Evolutionary conservation across 345 rosid species (phyloP).

Genomic region (Lumnitzera racemosa): DNA sequence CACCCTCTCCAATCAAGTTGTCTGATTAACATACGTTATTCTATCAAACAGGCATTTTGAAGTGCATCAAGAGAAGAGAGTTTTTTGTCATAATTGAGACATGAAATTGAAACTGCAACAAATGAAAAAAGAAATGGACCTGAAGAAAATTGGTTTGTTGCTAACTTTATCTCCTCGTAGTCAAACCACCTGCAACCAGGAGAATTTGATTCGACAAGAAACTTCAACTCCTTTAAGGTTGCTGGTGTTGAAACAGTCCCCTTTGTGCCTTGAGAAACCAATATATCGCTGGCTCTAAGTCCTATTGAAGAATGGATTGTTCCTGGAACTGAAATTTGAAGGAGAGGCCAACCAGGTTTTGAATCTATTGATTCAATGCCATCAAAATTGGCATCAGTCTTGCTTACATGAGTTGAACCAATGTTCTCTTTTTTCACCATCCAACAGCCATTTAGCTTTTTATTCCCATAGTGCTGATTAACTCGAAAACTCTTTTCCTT

Average conservation of each 20-base stretch:
- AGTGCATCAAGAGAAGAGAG: background rate
- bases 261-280: conserved; percentile 13
- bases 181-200: conserved; percentile 45
- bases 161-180: conserved; percentile 42
- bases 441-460: no score
- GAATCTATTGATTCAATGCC: conserved; percentile 34
- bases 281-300: background rate
- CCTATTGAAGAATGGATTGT: conserved; percentile 33
- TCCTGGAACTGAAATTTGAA: conserved; percentile 32
- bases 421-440: background rate
- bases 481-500: no score
- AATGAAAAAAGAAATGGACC: conserved; percentile 25
- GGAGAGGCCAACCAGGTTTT: conserved; percentile 74
- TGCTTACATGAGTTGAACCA: conserved; percentile 13
- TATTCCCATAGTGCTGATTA: no score
- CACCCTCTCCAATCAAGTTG: conserved; percentile 69
- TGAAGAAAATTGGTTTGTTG: conserved; percentile 60
- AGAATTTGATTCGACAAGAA: conserved; percentile 21
- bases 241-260: conserved; percentile 11
- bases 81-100: background rate
- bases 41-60: background rate
- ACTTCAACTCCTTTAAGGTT: conserved; percentile 5
- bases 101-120: background rate
- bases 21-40: conserved; percentile 15
- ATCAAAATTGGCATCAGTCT: background rate